A percentile compares a stretch with the other conserved stretches of the same genome.
Conservation (phyloP, 2,329 filamentous ascomycete genomes). For the Penicillium sp. region DNA sequence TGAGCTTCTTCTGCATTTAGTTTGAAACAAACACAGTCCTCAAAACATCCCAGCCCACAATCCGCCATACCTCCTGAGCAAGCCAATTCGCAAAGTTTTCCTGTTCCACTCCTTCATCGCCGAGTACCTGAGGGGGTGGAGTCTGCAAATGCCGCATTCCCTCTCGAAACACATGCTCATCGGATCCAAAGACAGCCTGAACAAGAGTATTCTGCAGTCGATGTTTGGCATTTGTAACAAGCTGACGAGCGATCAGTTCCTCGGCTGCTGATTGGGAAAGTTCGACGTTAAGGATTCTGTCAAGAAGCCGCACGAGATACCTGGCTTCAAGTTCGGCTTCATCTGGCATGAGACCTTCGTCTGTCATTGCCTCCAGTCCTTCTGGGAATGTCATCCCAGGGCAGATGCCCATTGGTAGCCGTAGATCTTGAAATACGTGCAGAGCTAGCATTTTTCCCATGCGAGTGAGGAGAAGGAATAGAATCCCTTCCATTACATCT, state of each 20-base stretch:
- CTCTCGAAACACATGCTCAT: conserved; percentile 32
- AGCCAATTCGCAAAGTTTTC: conserved; percentile 54
- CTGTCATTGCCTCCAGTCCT: conserved; percentile 28
- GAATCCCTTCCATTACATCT: conserved; percentile 43
- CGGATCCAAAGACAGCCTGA: conserved; percentile 42
- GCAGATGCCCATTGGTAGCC: conserved; percentile 26
- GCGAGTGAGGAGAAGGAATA: conserved; percentile 40
- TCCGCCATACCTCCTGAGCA: conserved; percentile 55
- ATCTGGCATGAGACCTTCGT: conserved; percentile 24
- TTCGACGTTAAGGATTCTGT: conserved; percentile 26
- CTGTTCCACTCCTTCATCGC: conserved; percentile 21
- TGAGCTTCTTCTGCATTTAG: not conserved
- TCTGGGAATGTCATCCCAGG: conserved; percentile 32
- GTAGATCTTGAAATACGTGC: conserved; percentile 40
- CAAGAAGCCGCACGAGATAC: conserved; percentile 38
- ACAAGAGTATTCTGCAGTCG: conserved; percentile 44
- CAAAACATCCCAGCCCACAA: conserved; percentile 57
- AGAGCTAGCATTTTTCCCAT: conserved; percentile 43
- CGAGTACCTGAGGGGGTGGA: conserved; percentile 21
- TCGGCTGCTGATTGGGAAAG: not conserved
- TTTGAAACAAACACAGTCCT: not conserved
- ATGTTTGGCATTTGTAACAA: conserved; percentile 27
- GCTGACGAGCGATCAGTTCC: conserved; percentile 4
- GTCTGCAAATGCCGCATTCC: conserved; percentile 25
- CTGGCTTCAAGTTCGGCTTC: conserved; percentile 36